Evolutionary conservation across 139 green algal species (phyloP).

Genomic region (Eudorina sp.): DNA sequence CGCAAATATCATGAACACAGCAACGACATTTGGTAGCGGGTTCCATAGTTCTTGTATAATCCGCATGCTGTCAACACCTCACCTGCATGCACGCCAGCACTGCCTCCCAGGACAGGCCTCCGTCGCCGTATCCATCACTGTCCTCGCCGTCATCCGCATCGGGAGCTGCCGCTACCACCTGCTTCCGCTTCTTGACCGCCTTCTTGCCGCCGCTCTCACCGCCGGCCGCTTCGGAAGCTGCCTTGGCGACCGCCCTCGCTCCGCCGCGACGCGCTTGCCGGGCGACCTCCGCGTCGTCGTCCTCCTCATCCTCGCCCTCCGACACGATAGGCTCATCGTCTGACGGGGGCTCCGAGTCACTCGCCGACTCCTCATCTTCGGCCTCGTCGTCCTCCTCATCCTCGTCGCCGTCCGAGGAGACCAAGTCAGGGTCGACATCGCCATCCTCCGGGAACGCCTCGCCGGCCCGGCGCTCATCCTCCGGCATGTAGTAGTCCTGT

Average conservation of each 20-base stretch:
- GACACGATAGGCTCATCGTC: neutral
- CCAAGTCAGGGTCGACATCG: neutral
- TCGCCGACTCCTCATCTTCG: neutral
- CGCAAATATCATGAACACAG: neutral
- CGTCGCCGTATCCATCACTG: constrained; percentile 84
- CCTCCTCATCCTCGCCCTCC: constrained; percentile 53
- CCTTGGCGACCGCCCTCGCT: neutral
- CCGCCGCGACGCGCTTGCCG: neutral
- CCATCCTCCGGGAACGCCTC: constrained; percentile 30
- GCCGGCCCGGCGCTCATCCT: constrained; percentile 65
- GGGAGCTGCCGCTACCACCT: neutral
- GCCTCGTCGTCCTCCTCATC: constrained; percentile 61
- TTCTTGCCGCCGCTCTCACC: constrained; percentile 33
- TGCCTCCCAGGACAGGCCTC: constrained; percentile 90
- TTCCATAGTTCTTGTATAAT: no score
- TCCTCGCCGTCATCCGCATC: constrained; percentile 69
- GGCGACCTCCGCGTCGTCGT: constrained; percentile 44
- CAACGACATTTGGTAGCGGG: neutral
- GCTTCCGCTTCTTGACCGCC: constrained; percentile 38
- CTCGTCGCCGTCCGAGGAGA: constrained; percentile 55
- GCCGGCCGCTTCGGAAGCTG: neutral
- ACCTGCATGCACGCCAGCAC: constrained; percentile 83
- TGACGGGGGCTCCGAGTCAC: neutral
- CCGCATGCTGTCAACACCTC: no score
- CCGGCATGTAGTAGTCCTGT: constrained; percentile 77